Conservation (phyloP, 331 rosid genomes). For the Arachis monticola region DNA sequence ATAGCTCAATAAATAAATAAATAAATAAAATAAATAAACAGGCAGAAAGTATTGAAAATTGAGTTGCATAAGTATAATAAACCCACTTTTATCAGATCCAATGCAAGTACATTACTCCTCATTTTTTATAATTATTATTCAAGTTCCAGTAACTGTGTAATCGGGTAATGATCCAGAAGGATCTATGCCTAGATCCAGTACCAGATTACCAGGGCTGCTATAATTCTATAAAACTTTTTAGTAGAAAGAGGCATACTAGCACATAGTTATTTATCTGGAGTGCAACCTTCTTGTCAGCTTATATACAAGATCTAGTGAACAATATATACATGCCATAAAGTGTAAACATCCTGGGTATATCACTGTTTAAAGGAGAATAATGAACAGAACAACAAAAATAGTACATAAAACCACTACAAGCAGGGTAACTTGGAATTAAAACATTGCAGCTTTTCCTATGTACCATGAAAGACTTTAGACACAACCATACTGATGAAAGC, state of each 20-base stretch:
- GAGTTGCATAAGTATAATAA: constrained; percentile 3
- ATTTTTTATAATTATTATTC: not conserved
- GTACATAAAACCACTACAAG: not conserved
- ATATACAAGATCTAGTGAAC: not conserved
- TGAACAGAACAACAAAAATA: not conserved
- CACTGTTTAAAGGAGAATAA: not conserved
- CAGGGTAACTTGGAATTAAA: not conserved
- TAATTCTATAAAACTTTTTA: not conserved
- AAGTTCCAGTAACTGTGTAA: not conserved
- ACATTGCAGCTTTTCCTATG: not conserved
- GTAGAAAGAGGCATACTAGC: not conserved
- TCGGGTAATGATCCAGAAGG: constrained; percentile 16
- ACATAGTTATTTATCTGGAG: not conserved
- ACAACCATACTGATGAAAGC: constrained; percentile 3
- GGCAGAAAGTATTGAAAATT: not conserved
- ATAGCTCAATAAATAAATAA: not conserved
- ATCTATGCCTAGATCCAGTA: not conserved
- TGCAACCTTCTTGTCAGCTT: not conserved
- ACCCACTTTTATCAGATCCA: constrained; percentile 17
- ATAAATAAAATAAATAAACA: constrained; percentile 2
- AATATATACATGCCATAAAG: not conserved
- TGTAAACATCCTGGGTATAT: not conserved
- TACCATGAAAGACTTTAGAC: constrained; percentile 9
- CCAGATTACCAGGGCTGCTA: constrained; percentile 1
- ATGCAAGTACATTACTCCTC: not conserved